phyloP scores from a whole-genome alignment of 441 rosid genomes.

The Gossypium trilobum region DNA sequence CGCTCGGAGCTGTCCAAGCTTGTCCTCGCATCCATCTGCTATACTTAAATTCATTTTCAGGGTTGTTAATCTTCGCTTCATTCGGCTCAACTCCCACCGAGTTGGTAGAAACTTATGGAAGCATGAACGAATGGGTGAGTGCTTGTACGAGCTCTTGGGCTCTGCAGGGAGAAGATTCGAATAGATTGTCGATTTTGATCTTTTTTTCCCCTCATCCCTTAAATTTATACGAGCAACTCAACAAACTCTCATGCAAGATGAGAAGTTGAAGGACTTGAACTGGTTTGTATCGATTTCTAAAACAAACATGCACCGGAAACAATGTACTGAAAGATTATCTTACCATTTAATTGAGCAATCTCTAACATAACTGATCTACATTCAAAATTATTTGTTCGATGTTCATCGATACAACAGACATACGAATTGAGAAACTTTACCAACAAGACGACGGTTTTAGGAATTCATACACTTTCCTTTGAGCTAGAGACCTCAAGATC shows the following conservation, averaged over 20 bases:
- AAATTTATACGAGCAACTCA: no score
- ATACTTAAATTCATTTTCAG: no score
- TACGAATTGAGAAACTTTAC: not conserved
- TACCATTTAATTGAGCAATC: not conserved
- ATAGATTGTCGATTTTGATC: no score
- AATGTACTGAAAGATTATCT: not conserved
- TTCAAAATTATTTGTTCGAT: conserved; percentile 14
- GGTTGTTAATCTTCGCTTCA: no score
- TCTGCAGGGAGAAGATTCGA: no score
- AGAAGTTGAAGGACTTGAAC: not conserved
- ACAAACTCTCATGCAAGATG: not conserved
- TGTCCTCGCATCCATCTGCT: no score
- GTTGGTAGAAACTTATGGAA: no score
- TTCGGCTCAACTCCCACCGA: no score
- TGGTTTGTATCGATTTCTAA: not conserved
- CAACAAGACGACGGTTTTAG: conserved; percentile 18
- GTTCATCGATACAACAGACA: conserved; percentile 13
- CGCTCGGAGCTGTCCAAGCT: no score
- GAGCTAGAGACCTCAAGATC: conserved; percentile 46
- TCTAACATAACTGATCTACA: conserved; percentile 1
- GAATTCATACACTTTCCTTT: conserved; percentile 57
- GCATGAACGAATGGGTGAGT: no score
- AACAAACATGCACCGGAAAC: not conserved
- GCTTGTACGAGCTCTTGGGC: no score
- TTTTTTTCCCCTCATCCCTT: no score